These are phyloP conservation scores for Parafenestella ontariensis DNA, from an alignment of 2,329 filamentous ascomycete species.

Conservation along the genomic window DNA sequence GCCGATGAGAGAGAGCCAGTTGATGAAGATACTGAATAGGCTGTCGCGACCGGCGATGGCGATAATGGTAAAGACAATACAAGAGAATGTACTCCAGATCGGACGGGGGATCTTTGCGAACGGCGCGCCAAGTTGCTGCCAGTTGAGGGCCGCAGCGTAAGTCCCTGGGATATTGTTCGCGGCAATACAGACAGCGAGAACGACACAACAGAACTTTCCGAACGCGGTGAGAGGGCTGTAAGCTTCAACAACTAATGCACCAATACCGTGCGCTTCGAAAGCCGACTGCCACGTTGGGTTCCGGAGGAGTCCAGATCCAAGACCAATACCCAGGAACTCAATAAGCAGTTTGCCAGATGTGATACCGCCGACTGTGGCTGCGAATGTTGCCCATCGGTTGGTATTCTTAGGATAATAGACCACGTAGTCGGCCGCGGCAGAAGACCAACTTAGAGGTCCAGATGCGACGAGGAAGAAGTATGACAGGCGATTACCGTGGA, in stretches of 20 bases:
- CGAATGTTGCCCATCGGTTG: slow-evolving; percentile 60
- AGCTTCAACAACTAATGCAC: slow-evolving; percentile 67
- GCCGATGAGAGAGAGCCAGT: slow-evolving; percentile 56
- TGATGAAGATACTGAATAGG: slow-evolving; percentile 68
- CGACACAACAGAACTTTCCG: slow-evolving; percentile 73
- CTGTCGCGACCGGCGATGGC: slow-evolving; percentile 68
- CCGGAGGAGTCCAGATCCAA: slow-evolving; percentile 63
- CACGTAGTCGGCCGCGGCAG: slow-evolving; percentile 69
- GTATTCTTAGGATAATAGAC: slow-evolving; percentile 66
- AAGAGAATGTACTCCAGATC: slow-evolving; percentile 65
- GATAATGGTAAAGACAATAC: slow-evolving; percentile 65
- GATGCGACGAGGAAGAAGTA: slow-evolving; percentile 73
- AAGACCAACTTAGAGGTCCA: slow-evolving; percentile 66
- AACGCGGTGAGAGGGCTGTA: slow-evolving; percentile 68
- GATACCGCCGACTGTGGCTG: slow-evolving; percentile 63
- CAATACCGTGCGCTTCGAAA: slow-evolving; percentile 61
- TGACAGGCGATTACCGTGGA: slow-evolving; percentile 65
- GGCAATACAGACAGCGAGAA: slow-evolving; percentile 70
- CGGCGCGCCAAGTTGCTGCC: slow-evolving; percentile 68
- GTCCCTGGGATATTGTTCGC: slow-evolving; percentile 76
- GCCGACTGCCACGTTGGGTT: slow-evolving; percentile 62
- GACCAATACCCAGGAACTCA: slow-evolving; percentile 66
- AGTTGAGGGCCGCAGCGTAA: slow-evolving; percentile 69
- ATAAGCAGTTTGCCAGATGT: slow-evolving; percentile 64
- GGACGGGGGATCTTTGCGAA: slow-evolving; percentile 70